phyloP scores from a whole-genome alignment of 2,329 filamentous ascomycete species.

The Fusarium longipes region DNA sequence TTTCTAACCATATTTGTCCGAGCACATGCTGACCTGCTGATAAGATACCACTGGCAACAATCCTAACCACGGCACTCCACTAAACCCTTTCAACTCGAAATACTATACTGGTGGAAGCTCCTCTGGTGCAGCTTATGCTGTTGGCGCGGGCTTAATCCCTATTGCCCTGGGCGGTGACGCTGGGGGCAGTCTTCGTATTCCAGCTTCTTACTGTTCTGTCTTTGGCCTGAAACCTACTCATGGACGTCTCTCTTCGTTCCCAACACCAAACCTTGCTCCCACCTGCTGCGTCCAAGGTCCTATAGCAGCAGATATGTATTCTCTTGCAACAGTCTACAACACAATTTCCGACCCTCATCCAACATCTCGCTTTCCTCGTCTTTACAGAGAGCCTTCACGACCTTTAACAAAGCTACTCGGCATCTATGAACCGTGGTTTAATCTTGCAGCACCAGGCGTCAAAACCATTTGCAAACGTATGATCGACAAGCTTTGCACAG shows the following conservation, averaged over 20 bases:
- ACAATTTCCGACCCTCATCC: conserved; percentile 73
- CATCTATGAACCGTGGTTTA: conserved; percentile 72
- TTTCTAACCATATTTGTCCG: neutral
- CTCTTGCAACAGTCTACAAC: conserved; percentile 73
- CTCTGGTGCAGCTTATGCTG: conserved; percentile 76
- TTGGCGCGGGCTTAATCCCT: conserved; percentile 76
- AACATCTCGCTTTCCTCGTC: conserved; percentile 63
- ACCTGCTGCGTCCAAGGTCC: conserved; percentile 76
- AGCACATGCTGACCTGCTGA: conserved; percentile 10
- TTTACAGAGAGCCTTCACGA: conserved; percentile 42
- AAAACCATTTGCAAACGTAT: conserved; percentile 55
- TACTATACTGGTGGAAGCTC: conserved; percentile 85
- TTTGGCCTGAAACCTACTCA: conserved; percentile 80
- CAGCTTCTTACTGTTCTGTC: conserved; percentile 76
- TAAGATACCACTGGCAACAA: conserved; percentile 81
- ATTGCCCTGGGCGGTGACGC: conserved; percentile 78
- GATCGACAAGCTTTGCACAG: conserved; percentile 64
- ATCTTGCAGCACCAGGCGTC: conserved; percentile 54
- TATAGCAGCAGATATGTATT: conserved; percentile 73
- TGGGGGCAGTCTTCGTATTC: conserved; percentile 79
- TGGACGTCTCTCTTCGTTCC: conserved; percentile 71
- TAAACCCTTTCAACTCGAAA: conserved; percentile 77
- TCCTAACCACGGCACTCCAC: conserved; percentile 75
- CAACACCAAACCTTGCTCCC: conserved; percentile 67
- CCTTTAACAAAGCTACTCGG: conserved; percentile 65